Evolutionary conservation across 139 green algal species (phyloP), one percentile per base, ranked within the genome.

Genomic region (Chlorella ohadii): DNA sequence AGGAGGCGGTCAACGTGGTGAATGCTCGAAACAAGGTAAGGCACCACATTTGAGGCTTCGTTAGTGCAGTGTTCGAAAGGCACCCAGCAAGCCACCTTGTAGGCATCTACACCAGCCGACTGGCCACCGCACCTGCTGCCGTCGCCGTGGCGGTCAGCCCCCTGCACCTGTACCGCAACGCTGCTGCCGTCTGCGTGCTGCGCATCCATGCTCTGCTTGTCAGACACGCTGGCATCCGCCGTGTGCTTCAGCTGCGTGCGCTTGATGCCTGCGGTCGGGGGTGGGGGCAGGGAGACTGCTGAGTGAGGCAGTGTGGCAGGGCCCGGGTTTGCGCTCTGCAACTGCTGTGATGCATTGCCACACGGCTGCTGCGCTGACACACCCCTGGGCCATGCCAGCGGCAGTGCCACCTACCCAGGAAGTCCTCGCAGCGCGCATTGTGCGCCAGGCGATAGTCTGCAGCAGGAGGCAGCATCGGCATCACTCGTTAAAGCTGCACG

Each of bases 211-310:
- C 20, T 38, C 71, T 77, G 71, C 72, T 79, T 79, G 27, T 79
- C 72, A 3, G 20, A 36, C 44, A 79, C 72, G 36, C 36, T 27
- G 9, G 44, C 44, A 17, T 79, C 72, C 4, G 72, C 72, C 17
- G 44, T 79, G 72, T 79, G 72, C 72, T 79, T 79, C 17, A 79
- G 47, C 44, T 79, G 72, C 16, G 72, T 44, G 44, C 72, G 72
- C 72, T 79, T 79, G 47, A 79, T 79, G n/a, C 72, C 51, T 59
- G 51, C 51, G 15, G 51, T 6, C 44, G 9, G 44, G 44, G 44
- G 44, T 16, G 44, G 44, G 9, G 44, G 9, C 9, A 51, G 44
- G 44, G 44, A n/a, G n/a, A n/a, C n/a, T n/a, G n/a, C n/a, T n/a
- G n/a, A n/a, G n/a, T n/a, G n/a, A n/a, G n/a, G n/a, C n/a, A n/a